phyloP scores from a whole-genome alignment of 2,329 filamentous ascomycete species.

The Endoconidiophora laricicola region DNA sequence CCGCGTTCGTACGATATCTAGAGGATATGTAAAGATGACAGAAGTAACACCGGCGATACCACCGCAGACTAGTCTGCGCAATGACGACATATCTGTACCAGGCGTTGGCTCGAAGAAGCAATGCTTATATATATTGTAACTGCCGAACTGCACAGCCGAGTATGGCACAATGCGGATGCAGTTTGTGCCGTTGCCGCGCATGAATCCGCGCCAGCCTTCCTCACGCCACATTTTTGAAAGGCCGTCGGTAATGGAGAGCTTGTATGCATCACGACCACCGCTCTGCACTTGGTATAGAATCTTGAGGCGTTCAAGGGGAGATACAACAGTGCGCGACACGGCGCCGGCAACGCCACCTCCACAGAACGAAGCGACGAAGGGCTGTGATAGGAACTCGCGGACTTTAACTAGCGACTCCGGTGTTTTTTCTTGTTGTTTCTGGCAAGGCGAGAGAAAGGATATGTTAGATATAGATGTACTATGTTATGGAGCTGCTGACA shows the following conservation, averaged over 20 bases:
- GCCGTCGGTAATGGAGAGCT: conserved; percentile 76
- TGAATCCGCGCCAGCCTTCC: conserved; percentile 92
- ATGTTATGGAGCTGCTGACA: background rate
- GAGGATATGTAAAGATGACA: conserved; percentile 84
- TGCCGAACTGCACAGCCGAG: conserved; percentile 94
- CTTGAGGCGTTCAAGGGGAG: conserved; percentile 86
- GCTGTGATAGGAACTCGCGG: conserved; percentile 48
- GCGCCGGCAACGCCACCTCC: conserved; percentile 88
- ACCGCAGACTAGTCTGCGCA: conserved; percentile 72
- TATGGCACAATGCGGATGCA: conserved; percentile 97
- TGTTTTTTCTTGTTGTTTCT: conserved; percentile 7
- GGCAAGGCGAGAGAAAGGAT: background rate
- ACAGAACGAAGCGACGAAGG: conserved; percentile 79
- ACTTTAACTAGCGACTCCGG: background rate
- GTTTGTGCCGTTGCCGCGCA: conserved; percentile 96
- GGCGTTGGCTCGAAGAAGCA: conserved; percentile 64
- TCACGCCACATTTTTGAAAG: conserved; percentile 91
- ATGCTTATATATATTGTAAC: conserved; percentile 92
- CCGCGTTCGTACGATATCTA: conserved; percentile 92
- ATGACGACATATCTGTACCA: conserved; percentile 54
- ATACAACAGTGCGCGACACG: conserved; percentile 94
- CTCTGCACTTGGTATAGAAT: conserved; percentile 97
- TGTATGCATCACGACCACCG: conserved; percentile 79
- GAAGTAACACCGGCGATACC: conserved; percentile 89
- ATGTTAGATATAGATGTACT: background rate